Conservation (phyloP, 768 basidiomycete species). For the Mycena vitilis region DNA sequence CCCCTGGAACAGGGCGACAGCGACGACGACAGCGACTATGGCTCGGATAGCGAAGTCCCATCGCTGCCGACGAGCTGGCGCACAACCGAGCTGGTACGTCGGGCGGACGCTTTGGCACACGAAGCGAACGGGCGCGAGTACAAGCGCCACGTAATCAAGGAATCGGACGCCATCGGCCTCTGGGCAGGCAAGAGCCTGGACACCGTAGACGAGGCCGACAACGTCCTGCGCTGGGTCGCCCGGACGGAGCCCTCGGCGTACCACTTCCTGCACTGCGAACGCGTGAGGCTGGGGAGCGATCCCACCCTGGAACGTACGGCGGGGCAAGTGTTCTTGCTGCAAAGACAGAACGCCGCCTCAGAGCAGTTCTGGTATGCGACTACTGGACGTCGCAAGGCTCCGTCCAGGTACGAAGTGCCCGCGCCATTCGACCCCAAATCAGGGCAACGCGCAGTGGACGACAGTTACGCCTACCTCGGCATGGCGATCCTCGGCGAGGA, state of each 20-base stretch:
- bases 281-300: background rate
- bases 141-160: too few species aligned
- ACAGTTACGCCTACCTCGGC: background rate
- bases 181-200: background rate
- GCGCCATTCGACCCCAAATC: too few species aligned
- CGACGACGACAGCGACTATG: slow-evolving; percentile 2
- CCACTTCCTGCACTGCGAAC: background rate
- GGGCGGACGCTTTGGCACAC: background rate
- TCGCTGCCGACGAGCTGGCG: background rate
- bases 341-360: background rate
- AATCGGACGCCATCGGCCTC: too few species aligned
- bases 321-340: background rate
- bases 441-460: background rate
- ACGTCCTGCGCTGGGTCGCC: slow-evolving; percentile 17
- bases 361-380: background rate
- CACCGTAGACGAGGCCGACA: background rate
- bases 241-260: background rate
- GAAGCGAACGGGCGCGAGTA: background rate
- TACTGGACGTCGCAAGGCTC: background rate
- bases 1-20: background rate
- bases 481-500: background rate
- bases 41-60: background rate
- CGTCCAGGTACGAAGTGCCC: background rate
- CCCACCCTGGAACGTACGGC: background rate
- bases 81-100: background rate